Percentiles rank a stretch among this genome's conserved stretches.
phyloP scores from a whole-genome alignment of 257 asterid species.

The Galeopsis tetrahit region DNA sequence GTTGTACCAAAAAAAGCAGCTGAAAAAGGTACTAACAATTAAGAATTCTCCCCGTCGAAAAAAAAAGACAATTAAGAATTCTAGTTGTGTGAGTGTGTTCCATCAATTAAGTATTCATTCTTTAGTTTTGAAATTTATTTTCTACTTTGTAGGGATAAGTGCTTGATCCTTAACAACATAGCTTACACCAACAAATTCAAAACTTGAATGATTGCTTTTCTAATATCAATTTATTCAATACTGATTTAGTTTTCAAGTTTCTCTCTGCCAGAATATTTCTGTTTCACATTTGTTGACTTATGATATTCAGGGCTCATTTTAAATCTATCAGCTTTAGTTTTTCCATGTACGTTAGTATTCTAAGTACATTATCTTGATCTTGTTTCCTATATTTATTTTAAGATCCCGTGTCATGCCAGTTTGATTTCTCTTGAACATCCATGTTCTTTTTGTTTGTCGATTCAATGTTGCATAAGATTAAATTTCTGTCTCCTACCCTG shows the following conservation, averaged over 20 bases:
- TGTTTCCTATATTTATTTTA: constrained; percentile 1
- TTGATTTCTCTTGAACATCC: neutral
- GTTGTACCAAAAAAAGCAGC: constrained; percentile 60
- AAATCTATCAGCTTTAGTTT: neutral
- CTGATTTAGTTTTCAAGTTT: constrained; percentile 8
- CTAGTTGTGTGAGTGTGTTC: neutral
- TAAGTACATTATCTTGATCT: neutral
- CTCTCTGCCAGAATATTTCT: neutral
- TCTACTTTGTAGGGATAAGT: constrained; percentile 10
- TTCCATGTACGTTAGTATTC: neutral
- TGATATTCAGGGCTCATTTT: neutral
- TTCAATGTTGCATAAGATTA: neutral
- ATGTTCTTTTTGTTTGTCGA: neutral
- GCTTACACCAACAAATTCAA: neutral
- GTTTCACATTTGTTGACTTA: neutral
- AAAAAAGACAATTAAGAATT: no score
- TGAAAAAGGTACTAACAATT: constrained; percentile 66
- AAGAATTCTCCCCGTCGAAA: no score
- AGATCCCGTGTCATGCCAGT: constrained; percentile 4
- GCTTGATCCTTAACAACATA: constrained; percentile 9
- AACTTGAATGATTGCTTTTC: neutral
- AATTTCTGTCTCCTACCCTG: neutral
- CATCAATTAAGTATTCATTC: neutral
- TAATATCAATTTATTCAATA: constrained; percentile 1
- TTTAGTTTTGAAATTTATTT: neutral